Percentiles rank a stretch among this genome's conserved stretches.
Evolutionary conservation across 371 early-diverging fungal species (phyloP).

Genomic region (Choanephora cucurbitarum): DNA sequence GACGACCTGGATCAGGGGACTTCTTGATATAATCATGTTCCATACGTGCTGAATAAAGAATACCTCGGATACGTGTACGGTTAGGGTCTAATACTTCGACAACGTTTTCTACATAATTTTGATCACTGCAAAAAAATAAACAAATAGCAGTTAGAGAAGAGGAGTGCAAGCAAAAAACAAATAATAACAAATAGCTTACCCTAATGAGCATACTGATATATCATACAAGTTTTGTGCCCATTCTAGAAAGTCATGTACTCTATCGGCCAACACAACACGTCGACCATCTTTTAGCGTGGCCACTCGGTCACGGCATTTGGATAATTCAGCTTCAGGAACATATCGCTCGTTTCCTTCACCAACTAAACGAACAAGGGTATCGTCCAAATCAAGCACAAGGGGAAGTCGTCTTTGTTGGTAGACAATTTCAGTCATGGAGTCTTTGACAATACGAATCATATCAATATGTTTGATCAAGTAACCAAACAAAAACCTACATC

Average conservation of each 20-base stretch:
- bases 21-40: slow-evolving; percentile 68
- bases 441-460: slow-evolving; percentile 53
- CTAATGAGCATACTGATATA: slow-evolving; percentile 78
- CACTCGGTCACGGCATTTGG: slow-evolving; percentile 57
- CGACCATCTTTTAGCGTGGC: slow-evolving; percentile 64
- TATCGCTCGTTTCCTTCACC: slow-evolving; percentile 68
- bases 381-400: slow-evolving; percentile 79
- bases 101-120: slow-evolving; percentile 77
- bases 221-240: slow-evolving; percentile 74
- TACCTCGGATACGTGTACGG: slow-evolving; percentile 62
- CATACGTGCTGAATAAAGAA: slow-evolving; percentile 71
- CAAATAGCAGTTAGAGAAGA: neutral
- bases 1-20: slow-evolving; percentile 50
- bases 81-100: slow-evolving; percentile 69
- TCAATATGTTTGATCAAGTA: slow-evolving; percentile 65
- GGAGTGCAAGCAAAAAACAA: neutral
- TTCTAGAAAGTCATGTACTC: slow-evolving; percentile 75
- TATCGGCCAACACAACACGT: slow-evolving; percentile 67
- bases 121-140: slow-evolving; percentile 53
- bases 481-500: slow-evolving; percentile 60
- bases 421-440: slow-evolving; percentile 45
- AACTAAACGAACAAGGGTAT: slow-evolving; percentile 75
- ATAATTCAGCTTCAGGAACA: slow-evolving; percentile 63
- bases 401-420: slow-evolving; percentile 63
- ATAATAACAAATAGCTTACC: slow-evolving; percentile 41